Evolutionary conservation across 1,284 basidiomycete genomes (phyloP), one percentile per base, ranked within the genome.

Genomic region (Heterobasidion parviporum): DNA sequence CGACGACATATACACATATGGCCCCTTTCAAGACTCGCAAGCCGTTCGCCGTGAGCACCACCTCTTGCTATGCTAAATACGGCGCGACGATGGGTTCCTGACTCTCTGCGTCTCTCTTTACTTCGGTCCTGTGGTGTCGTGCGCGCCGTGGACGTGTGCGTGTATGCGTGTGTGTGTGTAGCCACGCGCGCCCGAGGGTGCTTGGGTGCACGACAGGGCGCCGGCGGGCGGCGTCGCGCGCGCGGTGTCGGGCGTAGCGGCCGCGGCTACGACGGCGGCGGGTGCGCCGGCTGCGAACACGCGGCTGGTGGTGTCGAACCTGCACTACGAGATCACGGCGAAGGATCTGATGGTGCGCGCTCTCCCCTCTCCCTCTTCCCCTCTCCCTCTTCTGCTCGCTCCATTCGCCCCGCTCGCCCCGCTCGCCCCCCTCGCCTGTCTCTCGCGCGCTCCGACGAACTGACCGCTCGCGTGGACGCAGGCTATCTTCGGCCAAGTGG

Each of bases 321-420:
- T 98, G 64, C 95, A 98, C 72, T 98, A 97, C 65, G 94, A 98
- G 65, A 85, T 98, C 52, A 91, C 87, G 57, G 80, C 88, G 66
- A 85, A 85, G 74, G 94, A 98, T 72, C 79, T 96, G 56, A 85
- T 82, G 76, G 94, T 96, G 63, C 65, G 89, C 75, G 49, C 54
- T 20, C 35, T 48, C 55, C 20, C 51, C 9, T 14, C 32, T 33
- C 36, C 12, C 10, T 7, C n/a, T 20, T 18, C 18, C 18, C 18
- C 18, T 2, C 18, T 18, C 18, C 18, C 18, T 18, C 18, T 2
- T 18, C 18, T 18, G 18, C 18, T 18, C 18, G 18, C 18, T 18
- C 18, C 18, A 2, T 18, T 18, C 18, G 18, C 18, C 18, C 18
- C 18, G 1, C 18, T 18, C 18, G 18, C 18, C 1, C n/a, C 18